Conservation (phyloP, 495 filamentous ascomycete genomes). For the Hypoxylon lienhwacheense region DNA sequence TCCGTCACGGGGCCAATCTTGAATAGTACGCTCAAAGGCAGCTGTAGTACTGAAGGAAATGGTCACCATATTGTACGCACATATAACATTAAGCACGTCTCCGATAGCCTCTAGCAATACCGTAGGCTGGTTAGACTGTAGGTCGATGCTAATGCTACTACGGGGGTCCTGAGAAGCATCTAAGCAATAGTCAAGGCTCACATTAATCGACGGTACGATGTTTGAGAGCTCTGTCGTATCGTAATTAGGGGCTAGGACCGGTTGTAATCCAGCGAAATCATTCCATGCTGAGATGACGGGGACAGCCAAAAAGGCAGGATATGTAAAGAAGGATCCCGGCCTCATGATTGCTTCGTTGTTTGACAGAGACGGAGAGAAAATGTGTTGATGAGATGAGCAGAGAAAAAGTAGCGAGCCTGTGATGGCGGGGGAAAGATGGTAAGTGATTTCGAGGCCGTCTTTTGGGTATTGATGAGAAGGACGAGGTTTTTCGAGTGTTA, state of each 20-base stretch:
- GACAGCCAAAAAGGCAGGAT: constrained; percentile 1
- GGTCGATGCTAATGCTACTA: constrained; percentile 30
- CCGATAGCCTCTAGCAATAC: constrained; percentile 39
- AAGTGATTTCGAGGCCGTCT: no score
- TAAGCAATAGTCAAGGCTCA: constrained; percentile 34
- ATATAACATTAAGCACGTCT: constrained; percentile 28
- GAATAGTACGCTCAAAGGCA: constrained; percentile 26
- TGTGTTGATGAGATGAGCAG: no score
- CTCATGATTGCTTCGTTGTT: constrained; percentile 7
- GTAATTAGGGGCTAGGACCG: constrained; percentile 24
- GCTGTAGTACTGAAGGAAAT: constrained; percentile 31
- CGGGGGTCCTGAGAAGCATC: constrained; percentile 13
- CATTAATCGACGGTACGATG: constrained; percentile 27
- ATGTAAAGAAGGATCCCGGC: constrained; percentile 2
- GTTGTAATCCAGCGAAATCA: constrained; percentile 26
- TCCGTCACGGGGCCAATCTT: constrained; percentile 26
- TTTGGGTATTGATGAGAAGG: no score
- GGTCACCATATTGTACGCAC: constrained; percentile 24
- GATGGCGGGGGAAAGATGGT: background rate
- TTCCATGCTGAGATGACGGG: constrained; percentile 15
- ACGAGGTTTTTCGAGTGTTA: no score
- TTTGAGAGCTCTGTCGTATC: constrained; percentile 27
- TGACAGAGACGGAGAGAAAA: background rate
- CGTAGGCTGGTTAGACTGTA: constrained; percentile 31
- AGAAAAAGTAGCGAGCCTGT: background rate